These are phyloP conservation scores for Alternaria sp. DNA, from an alignment of 2,329 filamentous ascomycete genomes.

Conservation along the genomic window DNA sequence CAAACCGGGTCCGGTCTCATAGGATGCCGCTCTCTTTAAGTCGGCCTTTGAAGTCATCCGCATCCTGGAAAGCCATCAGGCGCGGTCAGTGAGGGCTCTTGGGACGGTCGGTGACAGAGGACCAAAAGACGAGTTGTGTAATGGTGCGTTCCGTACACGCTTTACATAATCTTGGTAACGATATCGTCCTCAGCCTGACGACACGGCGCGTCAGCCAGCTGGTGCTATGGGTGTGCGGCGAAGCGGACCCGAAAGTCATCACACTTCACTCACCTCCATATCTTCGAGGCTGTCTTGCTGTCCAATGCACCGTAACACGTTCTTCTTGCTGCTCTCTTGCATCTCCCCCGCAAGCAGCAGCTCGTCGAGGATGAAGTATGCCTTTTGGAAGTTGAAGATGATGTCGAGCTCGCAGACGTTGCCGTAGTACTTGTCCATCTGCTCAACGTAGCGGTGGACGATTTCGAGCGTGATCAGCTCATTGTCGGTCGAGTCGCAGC, in stretches of 20 bases:
- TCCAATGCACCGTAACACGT: conserved; percentile 92
- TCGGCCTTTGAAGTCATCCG: conserved; percentile 42
- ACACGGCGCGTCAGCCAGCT: conserved; percentile 53
- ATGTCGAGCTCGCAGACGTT: conserved; percentile 99
- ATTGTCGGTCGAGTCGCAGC: conserved; percentile 96
- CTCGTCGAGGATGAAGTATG: conserved; percentile 98
- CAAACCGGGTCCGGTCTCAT: conserved; percentile 23
- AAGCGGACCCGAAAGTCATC: conserved; percentile 25
- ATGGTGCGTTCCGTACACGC: conserved; percentile 21
- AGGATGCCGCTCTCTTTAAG: conserved; percentile 45
- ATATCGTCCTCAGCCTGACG: conserved; percentile 83
- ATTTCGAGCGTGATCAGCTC: conserved; percentile 98
- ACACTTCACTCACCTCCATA: conserved; percentile 85
- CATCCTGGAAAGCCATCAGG: conserved; percentile 37
- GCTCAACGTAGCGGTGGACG: conserved; percentile 98
- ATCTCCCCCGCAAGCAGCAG: conserved; percentile 93
- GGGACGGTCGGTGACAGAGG: conserved; percentile 25
- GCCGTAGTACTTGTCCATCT: conserved; percentile 99
- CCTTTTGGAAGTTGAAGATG: conserved; percentile 99
- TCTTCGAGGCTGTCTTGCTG: conserved; percentile 98
- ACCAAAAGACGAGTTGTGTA: conserved; percentile 17
- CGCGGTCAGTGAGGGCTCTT: conserved; percentile 38
- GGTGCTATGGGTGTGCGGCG: conserved; percentile 35
- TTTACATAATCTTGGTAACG: conserved; percentile 85
- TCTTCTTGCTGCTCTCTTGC: conserved; percentile 99